Evolutionary conservation across 2,329 filamentous ascomycete genomes (phyloP), one percentile per base, ranked within the genome.

Genomic region (Aspergillus japonicus): DNA sequence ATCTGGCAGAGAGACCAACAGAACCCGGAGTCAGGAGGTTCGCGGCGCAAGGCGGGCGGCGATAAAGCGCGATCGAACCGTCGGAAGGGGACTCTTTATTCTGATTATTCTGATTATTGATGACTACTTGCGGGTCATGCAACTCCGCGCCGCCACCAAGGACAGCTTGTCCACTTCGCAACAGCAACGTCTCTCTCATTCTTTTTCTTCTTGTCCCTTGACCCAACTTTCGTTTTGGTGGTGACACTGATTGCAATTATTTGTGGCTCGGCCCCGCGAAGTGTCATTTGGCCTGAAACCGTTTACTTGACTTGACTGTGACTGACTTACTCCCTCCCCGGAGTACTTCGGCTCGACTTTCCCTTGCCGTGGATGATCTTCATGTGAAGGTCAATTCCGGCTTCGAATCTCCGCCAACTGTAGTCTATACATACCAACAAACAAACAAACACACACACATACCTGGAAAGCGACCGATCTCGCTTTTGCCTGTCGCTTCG

Each of bases 161-260:
- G 66, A 63, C 66, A 68, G 62, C 64, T 68, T 68, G 66, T 68
- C 66, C 63, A 68, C 66, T 68, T 68, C 62, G 19, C 29, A 26
- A 50, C 56, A 53, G 33, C 52, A 7, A 29, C 26, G 7, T 29
- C 26, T 35, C 33, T 16, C 33, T 35, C 48, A 47, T 54, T 57
- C 59, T 61, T 62, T 63, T 54, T 57, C 52, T 50, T 55, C 29
- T 58, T 24, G 26, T 49, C 44, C 39, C 47, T 60, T 24, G 47
- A 29, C 33, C 50, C 35, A 35, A n/a, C 4, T 54, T 48, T 42
- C n/a, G 26, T 24, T 56, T 39, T 33, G 35, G 26, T 35, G 50
- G 39, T 29, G 19, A 24, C 24, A 31, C 11, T 23, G 23, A 47
- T 19, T 54, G 24, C 42, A 44, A 19, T 42, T 48, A 35, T 48